phyloP scores from a whole-genome alignment of 1,284 basidiomycete genomes.

The Phlebopus sp. region DNA sequence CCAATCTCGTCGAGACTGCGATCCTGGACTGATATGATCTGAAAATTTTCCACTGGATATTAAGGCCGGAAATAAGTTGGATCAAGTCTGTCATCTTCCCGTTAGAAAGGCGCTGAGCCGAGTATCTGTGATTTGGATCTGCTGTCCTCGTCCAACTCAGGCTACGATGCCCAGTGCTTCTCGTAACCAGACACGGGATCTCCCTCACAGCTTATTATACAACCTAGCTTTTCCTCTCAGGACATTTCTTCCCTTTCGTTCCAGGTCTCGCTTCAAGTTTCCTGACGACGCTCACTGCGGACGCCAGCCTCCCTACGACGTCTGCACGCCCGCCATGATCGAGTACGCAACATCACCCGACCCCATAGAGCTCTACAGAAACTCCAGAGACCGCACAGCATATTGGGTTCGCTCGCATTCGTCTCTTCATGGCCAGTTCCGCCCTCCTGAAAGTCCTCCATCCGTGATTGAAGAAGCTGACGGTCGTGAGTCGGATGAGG shows the following conservation, averaged over 20 bases:
- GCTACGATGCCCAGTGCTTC: slow-evolving; percentile 15
- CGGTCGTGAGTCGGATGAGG: slow-evolving; percentile 53
- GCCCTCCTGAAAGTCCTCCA: slow-evolving; percentile 59
- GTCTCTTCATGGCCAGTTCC: slow-evolving; percentile 38
- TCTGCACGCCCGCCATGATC: slow-evolving; percentile 45
- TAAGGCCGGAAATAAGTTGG: slow-evolving; percentile 28
- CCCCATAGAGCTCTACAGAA: slow-evolving; percentile 53
- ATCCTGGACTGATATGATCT: slow-evolving; percentile 18
- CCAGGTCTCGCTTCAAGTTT: neutral
- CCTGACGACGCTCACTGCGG: neutral
- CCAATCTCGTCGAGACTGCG: slow-evolving; percentile 29
- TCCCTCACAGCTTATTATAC: slow-evolving; percentile 25
- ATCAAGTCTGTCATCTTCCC: slow-evolving; percentile 19
- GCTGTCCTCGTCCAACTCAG: slow-evolving; percentile 4
- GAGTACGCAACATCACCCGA: slow-evolving; percentile 62
- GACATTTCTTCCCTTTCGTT: slow-evolving; percentile 8
- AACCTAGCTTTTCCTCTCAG: slow-evolving; percentile 7
- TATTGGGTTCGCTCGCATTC: slow-evolving; percentile 55
- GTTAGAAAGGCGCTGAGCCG: slow-evolving; percentile 18
- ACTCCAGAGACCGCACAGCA: slow-evolving; percentile 55
- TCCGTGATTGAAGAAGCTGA: slow-evolving; percentile 45
- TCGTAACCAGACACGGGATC: slow-evolving; percentile 25
- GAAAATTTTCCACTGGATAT: slow-evolving; percentile 15
- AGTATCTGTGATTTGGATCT: slow-evolving; percentile 21
- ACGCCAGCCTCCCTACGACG: neutral